Evolutionary conservation across 148 eudicot species (phyloP).

Genomic region (Rhododendron vialii): DNA sequence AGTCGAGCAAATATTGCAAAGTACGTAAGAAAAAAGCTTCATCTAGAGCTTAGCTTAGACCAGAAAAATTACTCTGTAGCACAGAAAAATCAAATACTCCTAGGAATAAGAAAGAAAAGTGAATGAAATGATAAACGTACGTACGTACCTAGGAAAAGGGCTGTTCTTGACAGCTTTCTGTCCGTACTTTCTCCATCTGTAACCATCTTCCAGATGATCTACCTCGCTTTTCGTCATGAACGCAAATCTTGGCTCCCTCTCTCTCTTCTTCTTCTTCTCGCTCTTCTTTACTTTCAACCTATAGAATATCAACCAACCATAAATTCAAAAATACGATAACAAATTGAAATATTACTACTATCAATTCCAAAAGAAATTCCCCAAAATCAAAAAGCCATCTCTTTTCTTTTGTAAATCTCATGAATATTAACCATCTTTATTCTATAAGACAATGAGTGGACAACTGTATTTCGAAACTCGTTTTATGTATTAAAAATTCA

Average conservation of each 20-base stretch:
- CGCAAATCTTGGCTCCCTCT: slow-evolving; percentile 67
- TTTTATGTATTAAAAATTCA: no score
- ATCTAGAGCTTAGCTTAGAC: no score
- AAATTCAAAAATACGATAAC: neutral
- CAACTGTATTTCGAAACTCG: neutral
- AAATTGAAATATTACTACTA: no score
- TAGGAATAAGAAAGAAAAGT: neutral
- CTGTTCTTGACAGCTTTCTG: slow-evolving; percentile 92
- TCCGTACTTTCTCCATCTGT: slow-evolving; percentile 92
- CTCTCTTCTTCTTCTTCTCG: slow-evolving; percentile 25
- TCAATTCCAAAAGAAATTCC: no score
- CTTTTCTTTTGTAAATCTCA: no score
- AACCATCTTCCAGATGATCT: slow-evolving; percentile 95
- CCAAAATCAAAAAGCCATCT: neutral
- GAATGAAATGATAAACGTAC: no score
- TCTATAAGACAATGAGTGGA: neutral
- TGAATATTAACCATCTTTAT: no score
- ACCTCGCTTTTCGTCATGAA: slow-evolving; percentile 97
- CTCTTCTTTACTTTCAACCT: slow-evolving; percentile 38
- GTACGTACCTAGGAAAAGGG: slow-evolving; percentile 74
- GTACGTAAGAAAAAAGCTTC: no score
- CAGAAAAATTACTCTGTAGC: no score
- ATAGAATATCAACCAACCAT: neutral
- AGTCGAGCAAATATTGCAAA: no score
- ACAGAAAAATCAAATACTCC: no score